A percentile compares a stretch with the other conserved stretches of the same genome.
Evolutionary conservation across 1,284 basidiomycete species (phyloP).

Genomic region (Cerrena zonata): DNA sequence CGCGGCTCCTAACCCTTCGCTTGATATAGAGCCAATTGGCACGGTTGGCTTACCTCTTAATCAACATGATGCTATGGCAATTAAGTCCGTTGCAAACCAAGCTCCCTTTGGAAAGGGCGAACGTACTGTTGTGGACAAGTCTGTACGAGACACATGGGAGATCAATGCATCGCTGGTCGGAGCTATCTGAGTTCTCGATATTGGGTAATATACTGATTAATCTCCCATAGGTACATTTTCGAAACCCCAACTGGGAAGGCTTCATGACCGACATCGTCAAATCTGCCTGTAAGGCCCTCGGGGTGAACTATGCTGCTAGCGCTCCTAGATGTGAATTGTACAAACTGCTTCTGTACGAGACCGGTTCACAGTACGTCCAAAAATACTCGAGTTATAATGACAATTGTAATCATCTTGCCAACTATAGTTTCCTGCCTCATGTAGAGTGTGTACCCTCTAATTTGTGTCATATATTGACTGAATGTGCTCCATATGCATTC

Average conservation of each 20-base stretch:
- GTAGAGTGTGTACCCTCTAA: slow-evolving; percentile 26
- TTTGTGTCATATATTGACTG: background rate
- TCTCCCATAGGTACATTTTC: slow-evolving; percentile 3
- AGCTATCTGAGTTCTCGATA: background rate
- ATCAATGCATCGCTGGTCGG: slow-evolving; percentile 15
- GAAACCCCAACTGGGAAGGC: slow-evolving; percentile 4
- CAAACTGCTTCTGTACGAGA: slow-evolving; percentile 39
- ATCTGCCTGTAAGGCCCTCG: slow-evolving; percentile 22
- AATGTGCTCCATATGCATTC: background rate
- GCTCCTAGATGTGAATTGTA: slow-evolving; percentile 32
- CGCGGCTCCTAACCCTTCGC: slow-evolving; percentile 19
- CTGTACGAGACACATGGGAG: slow-evolving; percentile 23
- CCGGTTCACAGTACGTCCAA: slow-evolving; percentile 37
- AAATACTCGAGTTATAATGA: background rate
- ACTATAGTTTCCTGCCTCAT: slow-evolving; percentile 27
- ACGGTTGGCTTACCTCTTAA: slow-evolving; percentile 34
- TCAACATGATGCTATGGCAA: background rate
- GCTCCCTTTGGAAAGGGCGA: slow-evolving; percentile 30
- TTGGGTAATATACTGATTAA: background rate
- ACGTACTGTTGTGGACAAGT: slow-evolving; percentile 19
- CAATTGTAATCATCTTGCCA: too few relatives aligned
- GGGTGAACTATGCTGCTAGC: slow-evolving; percentile 7
- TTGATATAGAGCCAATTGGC: slow-evolving; percentile 21
- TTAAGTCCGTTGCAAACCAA: background rate
- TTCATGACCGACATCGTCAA: slow-evolving; percentile 1